Evolutionary conservation across 192 early-diverging fungal species (phyloP), one percentile per base, ranked within the genome.

Genomic region (Obelidium mucronatum): DNA sequence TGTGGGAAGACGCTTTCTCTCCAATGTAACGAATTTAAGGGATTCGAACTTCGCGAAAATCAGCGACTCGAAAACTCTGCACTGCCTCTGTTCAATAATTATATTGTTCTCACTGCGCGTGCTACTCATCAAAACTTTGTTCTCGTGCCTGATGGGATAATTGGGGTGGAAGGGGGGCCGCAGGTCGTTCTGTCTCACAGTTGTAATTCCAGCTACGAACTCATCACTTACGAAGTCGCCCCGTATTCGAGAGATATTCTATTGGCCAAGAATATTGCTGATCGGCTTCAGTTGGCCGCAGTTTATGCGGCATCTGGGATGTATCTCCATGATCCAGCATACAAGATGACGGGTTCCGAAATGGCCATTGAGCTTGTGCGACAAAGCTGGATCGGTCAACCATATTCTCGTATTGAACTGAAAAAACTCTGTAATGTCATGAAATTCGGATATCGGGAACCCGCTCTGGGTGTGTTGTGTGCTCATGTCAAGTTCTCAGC

Each of bases 291-390:
- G 13, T 36, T 65, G 8, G 63, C 63, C 1, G 33, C 63, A 1
- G 37, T 65, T 22, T 1, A 1, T 24, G 30, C 63, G 2, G 37
- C 63, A 1, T 40, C 63, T 3, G 63, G 63, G 17, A 65, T 34
- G 30, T 34, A 36, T 13, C 6, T 40, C 15, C 63, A 36, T n/a
- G 63, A 65, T 65, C 26, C 26, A 17, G 8, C 34, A 22, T 65
- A 35, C 2, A 17, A 36, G 22, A 40, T 65, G 39, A 65, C 63
- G 1, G 63, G 63, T 22, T 13, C 35, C 5, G 63, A 65, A 39
- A 17, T 65, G 5, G 63, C 63, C 15, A 65, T 65, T 35, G 15
- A 65, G 34, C 19, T 65, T n/a, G n/a, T 65, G 17, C 63, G 63
- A 36, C 34, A 65, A 65, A 31, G 35, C 34, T 65, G 63, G 63